These are phyloP conservation scores for Fusarium miscanthi DNA, from an alignment of 2,329 filamentous ascomycete genomes.

Conservation along the genomic window DNA sequence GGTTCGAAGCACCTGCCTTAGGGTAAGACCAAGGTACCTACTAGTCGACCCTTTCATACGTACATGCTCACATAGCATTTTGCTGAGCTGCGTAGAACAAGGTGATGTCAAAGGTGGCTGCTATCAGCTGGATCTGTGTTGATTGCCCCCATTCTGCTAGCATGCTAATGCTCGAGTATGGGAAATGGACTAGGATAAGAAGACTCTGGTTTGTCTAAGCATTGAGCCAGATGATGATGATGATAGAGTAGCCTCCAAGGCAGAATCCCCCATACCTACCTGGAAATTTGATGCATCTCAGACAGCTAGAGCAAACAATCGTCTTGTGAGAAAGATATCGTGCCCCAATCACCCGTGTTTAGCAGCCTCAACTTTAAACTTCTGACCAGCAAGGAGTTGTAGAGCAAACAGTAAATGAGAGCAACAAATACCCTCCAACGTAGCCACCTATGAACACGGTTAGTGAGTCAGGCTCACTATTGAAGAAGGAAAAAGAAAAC, in stretches of 20 bases:
- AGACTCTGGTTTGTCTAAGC: neutral
- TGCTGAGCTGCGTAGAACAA: no score
- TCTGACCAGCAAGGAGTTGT: neutral
- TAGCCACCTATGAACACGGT: neutral
- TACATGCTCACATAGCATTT: no score
- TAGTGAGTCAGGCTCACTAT: neutral
- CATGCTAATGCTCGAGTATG: neutral
- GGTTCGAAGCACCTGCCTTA: neutral
- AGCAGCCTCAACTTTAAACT: neutral
- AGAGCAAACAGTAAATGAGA: neutral
- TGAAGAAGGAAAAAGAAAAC: neutral
- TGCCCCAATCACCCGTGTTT: neutral
- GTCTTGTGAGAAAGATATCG: neutral
- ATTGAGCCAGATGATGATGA: neutral
- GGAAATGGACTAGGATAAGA: neutral
- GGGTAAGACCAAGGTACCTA: neutral
- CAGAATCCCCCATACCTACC: neutral
- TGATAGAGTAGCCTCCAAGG: neutral
- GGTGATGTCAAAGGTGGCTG: neutral
- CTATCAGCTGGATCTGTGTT: neutral
- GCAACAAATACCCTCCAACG: neutral
- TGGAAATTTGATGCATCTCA: neutral
- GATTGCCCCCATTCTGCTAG: neutral
- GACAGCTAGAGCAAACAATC: neutral
- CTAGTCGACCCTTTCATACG: neutral